Evolutionary conservation across 352 stramenopile species (phyloP), one percentile per base, ranked within the genome.

Genomic region (Pseudoperonospora humuli): DNA sequence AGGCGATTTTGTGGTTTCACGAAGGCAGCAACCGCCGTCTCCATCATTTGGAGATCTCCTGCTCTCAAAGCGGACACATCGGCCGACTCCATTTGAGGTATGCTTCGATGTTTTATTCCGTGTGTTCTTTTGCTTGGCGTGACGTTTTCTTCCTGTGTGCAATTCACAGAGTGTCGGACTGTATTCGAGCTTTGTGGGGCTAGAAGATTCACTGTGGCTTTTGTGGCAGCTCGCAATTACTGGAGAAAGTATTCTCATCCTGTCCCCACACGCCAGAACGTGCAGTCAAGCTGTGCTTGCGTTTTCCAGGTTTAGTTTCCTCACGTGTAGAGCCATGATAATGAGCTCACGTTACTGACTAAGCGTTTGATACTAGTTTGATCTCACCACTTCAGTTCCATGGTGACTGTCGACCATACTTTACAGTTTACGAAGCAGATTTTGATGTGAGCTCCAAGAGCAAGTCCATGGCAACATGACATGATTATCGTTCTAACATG

Each of bases 161-260:
- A 7, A 25, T 51, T 32, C 21, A 9, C 35, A 90, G 76, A 85
- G 64, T 28, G 71, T 93, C 21, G 80, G 80, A 3, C 52, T 95
- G 28, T 95, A 86, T 53, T 89, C 78, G 6, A 95, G 72, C 44
- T 95, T 93, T 57, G 59, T 82, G 7, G 76, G 76, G 2, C 43
- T 92, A 17, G 76, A 87, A 44, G 65, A 59, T 36, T 76, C 62
- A 7, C 34, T 95, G 1, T 95, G 83, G 83, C 42, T 86, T 19
- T 40, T 95, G 8, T 95, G 83, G 83, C 80, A 95, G 52, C 56
- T 93, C 8, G 77, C 77, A 2, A 87, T 95, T 32, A 87, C 72
- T 17, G 83, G 80, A 13, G 75, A 92, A 45, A 91, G 80, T 28
- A 46, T 93, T 23, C 47, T 93, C 2, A 80, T 95, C 3, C 40